Evolutionary conservation across 345 rosid genomes (phyloP).

Genomic region (Gynandropsis gynandra): DNA sequence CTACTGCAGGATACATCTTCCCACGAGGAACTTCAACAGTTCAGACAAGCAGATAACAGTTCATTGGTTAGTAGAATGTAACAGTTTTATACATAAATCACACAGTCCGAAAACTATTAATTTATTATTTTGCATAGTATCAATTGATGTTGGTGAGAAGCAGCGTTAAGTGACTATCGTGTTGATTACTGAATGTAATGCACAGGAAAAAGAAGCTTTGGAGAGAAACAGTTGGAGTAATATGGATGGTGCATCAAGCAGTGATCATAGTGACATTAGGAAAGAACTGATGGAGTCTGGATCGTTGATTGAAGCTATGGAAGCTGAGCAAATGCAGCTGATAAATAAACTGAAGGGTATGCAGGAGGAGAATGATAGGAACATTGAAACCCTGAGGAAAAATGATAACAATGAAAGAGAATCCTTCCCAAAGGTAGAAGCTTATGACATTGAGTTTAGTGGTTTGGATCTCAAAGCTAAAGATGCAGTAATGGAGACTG

Average conservation of each 20-base stretch:
- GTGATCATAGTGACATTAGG: slow-evolving; percentile 23
- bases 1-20: slow-evolving; percentile 41
- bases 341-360: slow-evolving; percentile 36
- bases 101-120: slow-evolving; percentile 1
- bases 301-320: slow-evolving; percentile 31
- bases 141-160: not conserved
- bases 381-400: slow-evolving; percentile 33
- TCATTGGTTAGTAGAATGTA: slow-evolving; percentile 40
- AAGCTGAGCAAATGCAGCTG: slow-evolving; percentile 34
- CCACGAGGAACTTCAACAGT: slow-evolving; percentile 35
- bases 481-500: slow-evolving; percentile 19
- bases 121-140: not conserved
- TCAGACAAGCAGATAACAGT: slow-evolving; percentile 34
- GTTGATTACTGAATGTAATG: slow-evolving; percentile 35
- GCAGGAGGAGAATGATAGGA: slow-evolving; percentile 39
- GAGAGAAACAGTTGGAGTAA: slow-evolving; percentile 28
- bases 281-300: slow-evolving; percentile 38
- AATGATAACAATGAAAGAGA: slow-evolving; percentile 31
- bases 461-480: slow-evolving; percentile 22
- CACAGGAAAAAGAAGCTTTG: slow-evolving; percentile 26
- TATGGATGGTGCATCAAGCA: slow-evolving; percentile 22
- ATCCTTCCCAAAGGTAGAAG: slow-evolving; percentile 23
- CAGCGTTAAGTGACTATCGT: slow-evolving; percentile 27
- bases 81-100: not conserved
- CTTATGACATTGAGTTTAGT: slow-evolving; percentile 22